Evolutionary conservation across 2,329 filamentous ascomycete species (phyloP), one percentile per base, ranked within the genome.

Genomic region (Didymella pomorum): DNA sequence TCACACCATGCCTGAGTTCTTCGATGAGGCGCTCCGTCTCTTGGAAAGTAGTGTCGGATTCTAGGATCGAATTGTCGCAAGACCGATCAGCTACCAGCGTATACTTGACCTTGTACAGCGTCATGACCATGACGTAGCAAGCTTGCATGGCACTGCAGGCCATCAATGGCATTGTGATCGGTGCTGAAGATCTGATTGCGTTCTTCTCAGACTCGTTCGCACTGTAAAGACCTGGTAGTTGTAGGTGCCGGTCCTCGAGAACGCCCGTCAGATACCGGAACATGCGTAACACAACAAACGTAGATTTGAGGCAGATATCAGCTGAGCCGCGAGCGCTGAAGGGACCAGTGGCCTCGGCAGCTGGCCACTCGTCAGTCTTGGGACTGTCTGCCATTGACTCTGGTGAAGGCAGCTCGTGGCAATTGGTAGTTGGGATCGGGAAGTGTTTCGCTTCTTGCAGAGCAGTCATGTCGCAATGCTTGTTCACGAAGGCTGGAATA

Each of bases 41-140:
- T 23, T 35, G 28, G 16, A 56, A 60, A 21, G 9, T 33, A 7
- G 26, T 29, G 16, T 37, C 21, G 14, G 45, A 28, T 11, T 51
- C 35, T 18, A 29, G 21, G 6, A 4, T 11, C 12, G 33, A 8
- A 16, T 12, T 26, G 9, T 39, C 26, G 18, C 23, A 23, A 20
- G 37, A 4, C 21, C 4, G 29, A n/a, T 48, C 39, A 16, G 33
- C 9, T 12, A 48, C 25, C 29, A 56, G 42, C 20, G 42, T n/a
- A 8, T 21, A 31, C 8, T 47, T 56, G 29, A 56, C 47, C 18
- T 39, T 60, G 46, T 56, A 56, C 2, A 60, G 18, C 1, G 52
- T 60, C 52, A 60, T 56, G 20, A 60, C 23, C 47, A 60, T 52
- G 29, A 60, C 56, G 14, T 56, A 56, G 43, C 56, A 60, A 20